These are phyloP conservation scores for Jackrogersella multiformis DNA, from an alignment of 495 filamentous ascomycete species.

Conservation along the genomic window DNA sequence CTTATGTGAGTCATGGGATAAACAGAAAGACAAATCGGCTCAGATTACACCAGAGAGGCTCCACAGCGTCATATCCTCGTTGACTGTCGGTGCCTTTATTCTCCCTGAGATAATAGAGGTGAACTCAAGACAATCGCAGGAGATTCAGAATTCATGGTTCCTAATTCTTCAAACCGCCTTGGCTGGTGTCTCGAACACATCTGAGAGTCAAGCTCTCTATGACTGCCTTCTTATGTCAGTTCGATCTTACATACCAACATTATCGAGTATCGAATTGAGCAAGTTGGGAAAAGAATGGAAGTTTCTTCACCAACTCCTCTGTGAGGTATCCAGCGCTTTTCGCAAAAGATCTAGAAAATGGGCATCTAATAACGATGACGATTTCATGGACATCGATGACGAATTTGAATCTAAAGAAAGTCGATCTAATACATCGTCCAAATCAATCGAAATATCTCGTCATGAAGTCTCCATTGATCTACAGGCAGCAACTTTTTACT, in stretches of 20 bases:
- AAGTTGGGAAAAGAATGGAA: slow-evolving; percentile 44
- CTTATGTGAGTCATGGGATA: slow-evolving; percentile 56
- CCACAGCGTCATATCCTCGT: slow-evolving; percentile 57
- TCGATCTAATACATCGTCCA: slow-evolving; percentile 50
- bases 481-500: slow-evolving; percentile 59
- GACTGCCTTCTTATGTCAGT: slow-evolving; percentile 48
- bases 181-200: slow-evolving; percentile 45
- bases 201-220: slow-evolving; percentile 49
- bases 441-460: slow-evolving; percentile 52
- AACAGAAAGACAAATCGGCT: slow-evolving; percentile 49
- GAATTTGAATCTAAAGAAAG: slow-evolving; percentile 68
- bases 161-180: slow-evolving; percentile 47
- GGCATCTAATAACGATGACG: slow-evolving; percentile 48
- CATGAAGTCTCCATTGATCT: slow-evolving; percentile 57
- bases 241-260: slow-evolving; percentile 51
- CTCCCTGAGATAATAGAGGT: slow-evolving; percentile 54
- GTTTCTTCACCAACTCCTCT: slow-evolving; percentile 51
- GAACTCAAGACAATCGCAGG: slow-evolving; percentile 52
- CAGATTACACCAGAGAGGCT: slow-evolving; percentile 58
- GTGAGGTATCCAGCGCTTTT: slow-evolving; percentile 56
- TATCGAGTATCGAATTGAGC: slow-evolving; percentile 44
- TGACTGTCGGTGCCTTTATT: slow-evolving; percentile 53
- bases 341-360: slow-evolving; percentile 50
- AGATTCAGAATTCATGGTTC: slow-evolving; percentile 51
- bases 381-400: slow-evolving; percentile 84